Base-by-base conservation (phyloP, 2,329 filamentous ascomycete genomes). In the Ceratocystiopsis brevicomis region DNA sequence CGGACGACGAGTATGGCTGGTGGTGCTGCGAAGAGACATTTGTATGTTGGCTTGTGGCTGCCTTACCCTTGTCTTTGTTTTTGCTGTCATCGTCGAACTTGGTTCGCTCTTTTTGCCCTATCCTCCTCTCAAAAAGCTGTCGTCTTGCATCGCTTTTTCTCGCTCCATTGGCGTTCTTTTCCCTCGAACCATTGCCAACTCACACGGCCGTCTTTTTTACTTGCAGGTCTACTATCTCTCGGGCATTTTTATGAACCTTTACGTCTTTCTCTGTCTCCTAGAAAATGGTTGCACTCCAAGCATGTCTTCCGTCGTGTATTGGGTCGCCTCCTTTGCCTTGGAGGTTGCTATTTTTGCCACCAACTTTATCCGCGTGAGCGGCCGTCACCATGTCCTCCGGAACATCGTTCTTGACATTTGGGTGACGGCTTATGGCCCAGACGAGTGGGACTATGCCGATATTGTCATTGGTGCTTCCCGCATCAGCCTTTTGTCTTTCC, bases 241-340 rank as follows among this genome's bases (percentile, higher is more conserved):
- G 4, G 46, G 45, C 19, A 25, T 49, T 3, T 52, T 52, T 18
- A 35, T 52, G 32, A 44, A 50, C 37, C 33, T 50, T 19, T 48
- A 50, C 35, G 40, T 44, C 19, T 30, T 48, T 9, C 39, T 47
- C 14, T 45, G 54, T 30, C 71, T 96, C 45, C 69, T 93, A 53
- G 87, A 95, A 59, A 81, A 74, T 48, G 78, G 84, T 33, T 38
- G 45, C 18, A 82, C 82, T 13, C 90, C 90, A 0, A 87, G 79
- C 41, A 65, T 77, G 39, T 77, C 83, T 43, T 86, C 95, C 60
- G 71, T 88, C 44, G 61, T 80, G 39, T 77, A 84, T 52, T 98
- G 90, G 90, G 57, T 69, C 37, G 61, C 85, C 38, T 78, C 78
- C 21, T 58, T 85, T n/a, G 59, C 73, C 21, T 69, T 85, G 48